These are phyloP conservation scores for Labyrinthula sp. DNA, from an alignment of 352 stramenopile species.

Conservation along the genomic window DNA sequence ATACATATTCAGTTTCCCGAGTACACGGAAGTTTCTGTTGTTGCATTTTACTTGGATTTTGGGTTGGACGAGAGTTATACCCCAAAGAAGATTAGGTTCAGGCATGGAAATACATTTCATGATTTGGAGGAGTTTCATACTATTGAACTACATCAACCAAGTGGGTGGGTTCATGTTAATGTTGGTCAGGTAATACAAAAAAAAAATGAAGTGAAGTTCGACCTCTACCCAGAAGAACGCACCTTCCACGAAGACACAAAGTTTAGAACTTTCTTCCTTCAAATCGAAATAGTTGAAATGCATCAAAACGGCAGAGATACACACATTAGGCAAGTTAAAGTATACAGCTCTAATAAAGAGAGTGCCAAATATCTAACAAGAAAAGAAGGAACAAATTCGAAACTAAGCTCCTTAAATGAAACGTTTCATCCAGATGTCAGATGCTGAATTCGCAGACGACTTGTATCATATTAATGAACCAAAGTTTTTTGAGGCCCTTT, in stretches of 20 bases:
- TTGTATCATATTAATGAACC: no score
- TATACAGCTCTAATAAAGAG: slow-evolving; percentile 53
- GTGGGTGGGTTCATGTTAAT: slow-evolving; percentile 73
- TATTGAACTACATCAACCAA: slow-evolving; percentile 69
- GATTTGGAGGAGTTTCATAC: slow-evolving; percentile 76
- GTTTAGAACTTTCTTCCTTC: slow-evolving; percentile 73
- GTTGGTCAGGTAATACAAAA: slow-evolving; percentile 42
- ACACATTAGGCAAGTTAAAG: slow-evolving; percentile 73
- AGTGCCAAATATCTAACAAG: no score
- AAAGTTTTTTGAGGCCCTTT: no score
- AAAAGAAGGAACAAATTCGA: no score
- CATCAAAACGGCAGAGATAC: slow-evolving; percentile 92
- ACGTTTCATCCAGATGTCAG: no score
- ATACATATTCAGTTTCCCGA: slow-evolving; percentile 91
- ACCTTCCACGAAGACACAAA: no score
- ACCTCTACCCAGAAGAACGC: not conserved
- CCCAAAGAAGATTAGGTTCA: slow-evolving; percentile 75
- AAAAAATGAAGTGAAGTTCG: slow-evolving; percentile 31
- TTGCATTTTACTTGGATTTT: slow-evolving; percentile 90
- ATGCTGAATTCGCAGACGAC: no score
- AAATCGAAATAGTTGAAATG: slow-evolving; percentile 84
- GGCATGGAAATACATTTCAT: slow-evolving; percentile 69
- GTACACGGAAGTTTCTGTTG: slow-evolving; percentile 70
- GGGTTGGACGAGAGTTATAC: slow-evolving; percentile 93
- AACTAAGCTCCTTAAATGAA: no score